A percentile compares a stretch with the other conserved stretches of the same genome.
Conservation (phyloP, 257 asterid species). For the Knoxia roxburghii region DNA sequence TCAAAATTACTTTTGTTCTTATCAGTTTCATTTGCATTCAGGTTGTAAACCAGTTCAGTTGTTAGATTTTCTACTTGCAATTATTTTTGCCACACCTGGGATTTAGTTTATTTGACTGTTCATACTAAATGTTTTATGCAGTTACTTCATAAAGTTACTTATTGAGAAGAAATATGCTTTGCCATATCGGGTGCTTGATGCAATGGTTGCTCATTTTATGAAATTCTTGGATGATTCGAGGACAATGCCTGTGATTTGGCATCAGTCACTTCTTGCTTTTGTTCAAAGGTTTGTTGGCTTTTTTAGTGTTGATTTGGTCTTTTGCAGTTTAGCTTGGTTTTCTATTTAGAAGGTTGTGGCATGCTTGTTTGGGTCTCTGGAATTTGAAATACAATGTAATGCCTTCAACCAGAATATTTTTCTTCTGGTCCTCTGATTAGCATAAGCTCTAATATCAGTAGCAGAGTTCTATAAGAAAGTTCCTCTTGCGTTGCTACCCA, state of each 20-base stretch:
- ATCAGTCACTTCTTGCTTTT: slow-evolving; percentile 93
- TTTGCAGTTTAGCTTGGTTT: neutral
- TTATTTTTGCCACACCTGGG: neutral
- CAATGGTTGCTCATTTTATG: slow-evolving; percentile 88
- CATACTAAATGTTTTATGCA: slow-evolving; percentile 32
- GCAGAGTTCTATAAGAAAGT: neutral
- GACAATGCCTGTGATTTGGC: slow-evolving; percentile 98
- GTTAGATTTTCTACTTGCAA: neutral
- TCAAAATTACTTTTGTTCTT: neutral
- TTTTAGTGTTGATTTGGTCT: slow-evolving; percentile 4
- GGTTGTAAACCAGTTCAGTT: neutral
- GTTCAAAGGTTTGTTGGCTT: slow-evolving; percentile 61
- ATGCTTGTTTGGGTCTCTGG: neutral
- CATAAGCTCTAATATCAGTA: neutral
- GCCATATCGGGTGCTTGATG: slow-evolving; percentile 95
- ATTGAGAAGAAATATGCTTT: slow-evolving; percentile 94
- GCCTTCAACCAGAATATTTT: neutral
- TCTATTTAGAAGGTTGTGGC: neutral
- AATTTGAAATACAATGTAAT: neutral
- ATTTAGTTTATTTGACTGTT: neutral
- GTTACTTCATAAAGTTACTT: slow-evolving; percentile 76
- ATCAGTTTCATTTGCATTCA: neutral
- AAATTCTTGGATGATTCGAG: slow-evolving; percentile 64
- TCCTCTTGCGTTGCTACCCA: neutral
- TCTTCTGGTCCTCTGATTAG: neutral